A percentile compares a stretch with the other conserved stretches of the same genome.
These are phyloP conservation scores for Hirsutella rhossiliensis DNA, from an alignment of 2,329 filamentous ascomycete species.

Conservation along the genomic window DNA sequence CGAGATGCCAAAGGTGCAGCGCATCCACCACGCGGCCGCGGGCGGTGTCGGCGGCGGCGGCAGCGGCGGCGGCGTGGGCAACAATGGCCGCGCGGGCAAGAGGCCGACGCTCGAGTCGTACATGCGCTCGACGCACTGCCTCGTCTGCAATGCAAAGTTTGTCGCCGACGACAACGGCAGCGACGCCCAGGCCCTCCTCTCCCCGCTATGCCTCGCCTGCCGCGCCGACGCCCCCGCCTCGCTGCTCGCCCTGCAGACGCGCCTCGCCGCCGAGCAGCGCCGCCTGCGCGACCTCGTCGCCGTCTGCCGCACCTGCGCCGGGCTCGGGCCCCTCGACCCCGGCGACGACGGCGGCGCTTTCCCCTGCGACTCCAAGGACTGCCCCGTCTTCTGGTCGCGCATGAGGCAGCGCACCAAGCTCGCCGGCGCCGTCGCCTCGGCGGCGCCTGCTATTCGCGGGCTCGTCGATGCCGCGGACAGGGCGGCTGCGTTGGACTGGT, in stretches of 20 bases:
- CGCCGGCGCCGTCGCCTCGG: conserved; percentile 22
- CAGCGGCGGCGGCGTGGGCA: conserved; percentile 19
- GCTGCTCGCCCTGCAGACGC: conserved; percentile 49
- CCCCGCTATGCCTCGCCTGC: conserved; percentile 47
- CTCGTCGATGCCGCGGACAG: conserved; percentile 15
- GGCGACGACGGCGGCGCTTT: conserved; percentile 25
- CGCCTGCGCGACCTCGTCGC: conserved; percentile 51
- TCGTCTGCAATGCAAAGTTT: conserved; percentile 47
- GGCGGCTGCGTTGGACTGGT: conserved; percentile 20
- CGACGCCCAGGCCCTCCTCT: too few species aligned
- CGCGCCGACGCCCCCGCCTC: conserved; percentile 41
- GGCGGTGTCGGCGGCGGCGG: conserved; percentile 14
- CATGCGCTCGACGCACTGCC: conserved; percentile 67
- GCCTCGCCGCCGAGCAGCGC: conserved; percentile 51
- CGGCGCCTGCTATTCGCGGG: conserved; percentile 19
- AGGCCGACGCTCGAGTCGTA: conserved; percentile 82
- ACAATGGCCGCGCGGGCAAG: conserved; percentile 9
- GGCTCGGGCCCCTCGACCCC: conserved; percentile 58
- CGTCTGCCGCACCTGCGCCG: conserved; percentile 73
- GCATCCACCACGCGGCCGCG: conserved; percentile 35
- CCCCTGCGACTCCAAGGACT: conserved; percentile 83
- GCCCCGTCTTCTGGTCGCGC: conserved; percentile 79
- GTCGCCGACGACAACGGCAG: conserved; percentile 12
- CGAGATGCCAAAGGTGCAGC: conserved; percentile 87
- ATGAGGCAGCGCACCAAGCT: conserved; percentile 46